A percentile compares a stretch with the other conserved stretches of the same genome.
phyloP scores from a whole-genome alignment of 75 land plant genomes.

The Cryptomeria japonica region DNA sequence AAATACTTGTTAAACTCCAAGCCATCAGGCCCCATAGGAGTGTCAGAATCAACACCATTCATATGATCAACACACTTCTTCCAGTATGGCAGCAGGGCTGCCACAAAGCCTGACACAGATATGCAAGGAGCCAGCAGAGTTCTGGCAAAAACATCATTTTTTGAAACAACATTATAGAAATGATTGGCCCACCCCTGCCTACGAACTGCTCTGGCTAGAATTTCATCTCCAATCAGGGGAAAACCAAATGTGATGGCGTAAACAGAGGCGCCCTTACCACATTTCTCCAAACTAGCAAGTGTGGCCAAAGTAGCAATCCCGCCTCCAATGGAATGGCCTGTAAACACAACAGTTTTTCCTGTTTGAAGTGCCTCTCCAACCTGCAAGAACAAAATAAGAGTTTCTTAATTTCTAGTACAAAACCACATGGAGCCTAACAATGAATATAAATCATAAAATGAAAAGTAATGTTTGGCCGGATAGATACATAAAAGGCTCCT shows the following conservation, averaged over 20 bases:
- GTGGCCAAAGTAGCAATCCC: slow-evolving; percentile 49
- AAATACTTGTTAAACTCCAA: too few species aligned
- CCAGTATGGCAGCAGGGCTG: neutral
- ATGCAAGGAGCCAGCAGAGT: slow-evolving; percentile 12
- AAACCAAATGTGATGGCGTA: slow-evolving; percentile 6
- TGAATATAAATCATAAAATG: neutral
- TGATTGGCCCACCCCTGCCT: slow-evolving; percentile 11
- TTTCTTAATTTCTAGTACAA: neutral
- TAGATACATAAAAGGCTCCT: too few species aligned
- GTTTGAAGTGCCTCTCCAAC: too few species aligned
- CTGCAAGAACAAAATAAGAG: neutral
- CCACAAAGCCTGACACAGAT: neutral
- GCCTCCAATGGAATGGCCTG: slow-evolving; percentile 71
- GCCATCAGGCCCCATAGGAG: too few species aligned
- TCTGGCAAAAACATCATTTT: slow-evolving; percentile 8
- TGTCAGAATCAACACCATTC: too few species aligned
- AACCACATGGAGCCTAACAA: neutral
- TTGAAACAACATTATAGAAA: slow-evolving; percentile 10
- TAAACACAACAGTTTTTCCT: slow-evolving; percentile 23
- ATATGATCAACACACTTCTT: neutral
- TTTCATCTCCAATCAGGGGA: slow-evolving; percentile 12
- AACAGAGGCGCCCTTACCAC: neutral
- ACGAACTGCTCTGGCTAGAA: neutral
- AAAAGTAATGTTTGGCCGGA: too few species aligned
- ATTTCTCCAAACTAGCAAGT: slow-evolving; percentile 30